phyloP scores from a whole-genome alignment of 2,329 filamentous ascomycete species.

The Aspergillus quadrilineatus region DNA sequence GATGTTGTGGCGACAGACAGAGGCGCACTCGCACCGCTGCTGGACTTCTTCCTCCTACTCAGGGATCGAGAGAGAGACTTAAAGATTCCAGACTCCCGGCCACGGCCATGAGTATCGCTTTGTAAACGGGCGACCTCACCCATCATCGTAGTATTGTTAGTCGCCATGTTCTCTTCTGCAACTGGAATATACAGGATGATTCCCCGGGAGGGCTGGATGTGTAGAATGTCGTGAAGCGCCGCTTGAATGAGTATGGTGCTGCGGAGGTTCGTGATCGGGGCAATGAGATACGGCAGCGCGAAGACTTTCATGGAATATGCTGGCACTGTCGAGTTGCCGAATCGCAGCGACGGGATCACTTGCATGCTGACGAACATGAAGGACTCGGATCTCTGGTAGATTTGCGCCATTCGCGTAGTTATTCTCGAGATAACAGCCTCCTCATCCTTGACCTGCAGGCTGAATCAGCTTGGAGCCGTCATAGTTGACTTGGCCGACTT shows the following conservation, averaged over 20 bases:
- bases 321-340: conserved; percentile 72
- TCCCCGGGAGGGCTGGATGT: conserved; percentile 65
- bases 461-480: conserved; percentile 18
- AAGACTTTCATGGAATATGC: conserved; percentile 76
- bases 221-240: conserved; percentile 70
- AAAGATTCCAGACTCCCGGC: conserved; percentile 37
- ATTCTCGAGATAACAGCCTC: conserved; percentile 74
- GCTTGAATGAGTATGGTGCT: conserved; percentile 75
- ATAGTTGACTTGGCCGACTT: conserved; percentile 8
- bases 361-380: conserved; percentile 74
- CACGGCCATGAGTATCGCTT: conserved; percentile 42
- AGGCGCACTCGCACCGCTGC: conserved; percentile 27
- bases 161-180: conserved; percentile 69
- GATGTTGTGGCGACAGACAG: conserved; percentile 25
- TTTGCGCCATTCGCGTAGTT: conserved; percentile 68
- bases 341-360: conserved; percentile 71
- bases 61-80: conserved; percentile 40
- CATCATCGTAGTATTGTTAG: conserved; percentile 67
- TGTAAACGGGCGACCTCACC: conserved; percentile 64
- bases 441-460: conserved; percentile 62
- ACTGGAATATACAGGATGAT: conserved; percentile 71
- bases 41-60: conserved; percentile 38
- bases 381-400: conserved; percentile 72
- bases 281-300: conserved; percentile 66
- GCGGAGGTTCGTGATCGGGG: conserved; percentile 74